phyloP scores from a whole-genome alignment of 495 filamentous ascomycete species.

The Aspergillus cavernicola region DNA sequence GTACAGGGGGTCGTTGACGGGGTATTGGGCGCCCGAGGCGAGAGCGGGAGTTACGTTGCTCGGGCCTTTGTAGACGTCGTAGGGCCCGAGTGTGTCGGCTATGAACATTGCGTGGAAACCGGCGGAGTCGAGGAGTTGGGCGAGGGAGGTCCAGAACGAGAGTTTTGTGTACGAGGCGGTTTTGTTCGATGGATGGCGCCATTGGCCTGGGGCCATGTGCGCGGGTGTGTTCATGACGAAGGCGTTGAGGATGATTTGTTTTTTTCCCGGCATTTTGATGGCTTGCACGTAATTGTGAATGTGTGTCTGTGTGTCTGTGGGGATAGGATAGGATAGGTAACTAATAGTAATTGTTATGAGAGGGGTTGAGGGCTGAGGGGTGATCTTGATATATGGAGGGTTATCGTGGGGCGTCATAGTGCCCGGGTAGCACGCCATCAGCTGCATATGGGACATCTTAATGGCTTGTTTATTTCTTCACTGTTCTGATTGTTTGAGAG shows the following conservation, averaged over 20 bases:
- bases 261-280: conserved; percentile 20
- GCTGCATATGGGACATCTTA: not conserved
- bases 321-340: no score
- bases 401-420: not conserved
- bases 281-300: no score
- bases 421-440: not conserved
- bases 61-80: conserved; percentile 62
- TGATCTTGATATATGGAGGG: not conserved
- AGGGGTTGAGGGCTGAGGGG: not conserved
- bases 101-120: conserved; percentile 57
- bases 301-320: no score
- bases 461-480: not conserved
- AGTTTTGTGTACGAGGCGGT: conserved; percentile 47
- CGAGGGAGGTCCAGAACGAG: conserved; percentile 42
- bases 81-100: conserved; percentile 51
- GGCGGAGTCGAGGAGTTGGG: conserved; percentile 44
- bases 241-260: conserved; percentile 55
- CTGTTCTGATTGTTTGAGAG: no score
- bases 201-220: conserved; percentile 49
- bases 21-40: conserved; percentile 61
- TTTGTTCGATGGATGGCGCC: conserved; percentile 45
- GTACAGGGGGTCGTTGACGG: conserved; percentile 54
- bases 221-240: conserved; percentile 50
- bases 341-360: no score
- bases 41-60: conserved; percentile 55